Evolutionary conservation across 169 alveolate genomes (phyloP).

Genomic region (Blepharisma undulans): DNA sequence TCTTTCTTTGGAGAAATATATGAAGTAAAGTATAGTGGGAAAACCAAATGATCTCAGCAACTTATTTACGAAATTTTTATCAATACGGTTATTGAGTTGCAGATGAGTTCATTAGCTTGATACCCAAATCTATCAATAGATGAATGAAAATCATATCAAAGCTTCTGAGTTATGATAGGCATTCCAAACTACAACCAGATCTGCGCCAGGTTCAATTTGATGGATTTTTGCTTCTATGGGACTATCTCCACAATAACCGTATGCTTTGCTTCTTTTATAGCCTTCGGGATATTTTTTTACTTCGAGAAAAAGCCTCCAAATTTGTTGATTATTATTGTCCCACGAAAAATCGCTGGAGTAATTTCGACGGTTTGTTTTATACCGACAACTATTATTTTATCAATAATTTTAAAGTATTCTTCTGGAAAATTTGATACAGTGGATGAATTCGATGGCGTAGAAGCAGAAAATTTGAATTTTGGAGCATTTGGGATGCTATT

Average conservation of each 20-base stretch:
- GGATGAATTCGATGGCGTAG: not conserved
- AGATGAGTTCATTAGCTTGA: not conserved
- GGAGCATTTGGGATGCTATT: not conserved
- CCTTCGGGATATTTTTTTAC: not conserved
- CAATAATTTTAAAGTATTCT: not conserved
- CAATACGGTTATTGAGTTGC: not conserved
- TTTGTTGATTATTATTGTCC: not conserved
- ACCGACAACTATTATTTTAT: not conserved
- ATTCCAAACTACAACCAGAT: not conserved
- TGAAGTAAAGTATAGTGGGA: not conserved
- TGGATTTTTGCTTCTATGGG: not conserved
- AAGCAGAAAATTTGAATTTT: not conserved
- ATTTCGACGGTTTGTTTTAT: not conserved
- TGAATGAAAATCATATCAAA: not conserved
- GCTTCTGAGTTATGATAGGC: not conserved
- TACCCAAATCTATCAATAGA: not conserved
- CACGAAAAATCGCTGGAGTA: not conserved
- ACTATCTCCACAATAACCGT: not conserved
- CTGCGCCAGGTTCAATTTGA: not conserved
- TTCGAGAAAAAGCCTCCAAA: not conserved
- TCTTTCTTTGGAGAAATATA: not conserved
- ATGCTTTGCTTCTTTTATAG: not conserved
- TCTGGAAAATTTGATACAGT: not conserved
- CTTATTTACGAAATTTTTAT: not conserved
- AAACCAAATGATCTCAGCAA: not conserved